Evolutionary conservation across 2,329 filamentous ascomycete species (phyloP), one percentile per base, ranked within the genome.

Genomic region (Chaetomiaceae sp.): DNA sequence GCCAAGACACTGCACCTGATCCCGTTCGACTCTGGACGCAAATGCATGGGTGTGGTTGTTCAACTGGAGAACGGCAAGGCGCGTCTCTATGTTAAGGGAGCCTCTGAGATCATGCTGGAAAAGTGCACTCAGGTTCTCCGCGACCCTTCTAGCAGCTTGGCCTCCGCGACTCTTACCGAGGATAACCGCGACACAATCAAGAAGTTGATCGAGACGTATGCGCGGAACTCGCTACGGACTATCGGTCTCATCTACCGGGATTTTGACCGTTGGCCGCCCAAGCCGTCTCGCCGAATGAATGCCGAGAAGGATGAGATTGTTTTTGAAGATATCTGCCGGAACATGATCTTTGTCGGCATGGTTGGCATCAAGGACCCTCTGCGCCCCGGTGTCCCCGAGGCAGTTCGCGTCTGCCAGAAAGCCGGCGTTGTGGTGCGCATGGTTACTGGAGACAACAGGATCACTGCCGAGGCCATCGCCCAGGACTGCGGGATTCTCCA

Each of bases 181-280:
- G 76, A 80, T 40, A 80, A 84, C 59, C 73, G 74, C 48, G 70
- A 78, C 56, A 77, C 71, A 7, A 67, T 96, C 58, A 79, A 81
- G 59, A 72, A 76, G 20, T 75, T 90, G 43, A 95, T 95, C 61
- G 82, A 85, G 57, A 80, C 77, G 42, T 96, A 95, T 66, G 90
- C 90, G 9, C 82, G 80, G 23, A 80, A 86, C 16, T 95, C 90
- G 7, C 77, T 96, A 29, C 82, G 90, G 58, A 95, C 90, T 1
- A 95, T 96, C 61, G 89, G 85, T 38, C 79, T 95, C 58, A 77
- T 90, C 48, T 95, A 90, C 70, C 86, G 84, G 51, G 90, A 96
- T 62, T 95, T 94, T 60, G 81, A 88, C 21, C 79, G 81, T 48
- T 96, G 90, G 90, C 90, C 91, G 29, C 90, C 90, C 4, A 79